Base-by-base conservation (phyloP, 805 yeast genomes). In the Ogataea angusta region DNA sequence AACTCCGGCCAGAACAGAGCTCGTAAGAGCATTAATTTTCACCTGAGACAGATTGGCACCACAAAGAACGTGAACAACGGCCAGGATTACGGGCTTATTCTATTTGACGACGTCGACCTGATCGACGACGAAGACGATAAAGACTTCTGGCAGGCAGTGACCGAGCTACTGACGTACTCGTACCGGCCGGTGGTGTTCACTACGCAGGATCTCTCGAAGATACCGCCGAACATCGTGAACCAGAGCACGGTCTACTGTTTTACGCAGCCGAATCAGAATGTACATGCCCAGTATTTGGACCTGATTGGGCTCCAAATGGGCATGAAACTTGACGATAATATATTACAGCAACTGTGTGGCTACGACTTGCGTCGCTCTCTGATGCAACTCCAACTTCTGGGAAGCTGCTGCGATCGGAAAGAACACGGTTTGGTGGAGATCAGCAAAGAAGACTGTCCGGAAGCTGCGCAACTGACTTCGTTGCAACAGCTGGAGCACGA, bases 21-120 rank as follows among this genome's bases (percentile, higher is more conserved):
- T 1, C 76, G 82, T 34, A 84, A 78, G 56, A 91, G 85, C 46
- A 72, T 91, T 10, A 65, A 70, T 37, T 74, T 78, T 18, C 75
- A 69, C 21, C 67, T 91, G 27, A 80, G 74, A 35, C 97, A 95
- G 53, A 74, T 89, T 38, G 80, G 91, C 41, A 90, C 96, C 4
- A 84, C 95, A 0, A 88, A 87, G 45, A 66, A 84, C 34, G 90
- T 91, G 2, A 86, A 82, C 48, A 67, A 67, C 35, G 51, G 43
- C 10, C 28, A 36, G 15, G 52, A 52, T 31, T 72, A 77, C 43
- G 89, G 91, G 6, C 66, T 88, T 5, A 80, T 93, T 4, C 61
- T 93, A 24, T 69, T 91, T 42, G 96, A 90, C 51, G 96, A 91
- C 53, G 90, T 85, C 29, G 96, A 91, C 57, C 68, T 86, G 9